Evolutionary conservation across 768 basidiomycete species (phyloP).

Genomic region (Macrolepiota dolichaula): DNA sequence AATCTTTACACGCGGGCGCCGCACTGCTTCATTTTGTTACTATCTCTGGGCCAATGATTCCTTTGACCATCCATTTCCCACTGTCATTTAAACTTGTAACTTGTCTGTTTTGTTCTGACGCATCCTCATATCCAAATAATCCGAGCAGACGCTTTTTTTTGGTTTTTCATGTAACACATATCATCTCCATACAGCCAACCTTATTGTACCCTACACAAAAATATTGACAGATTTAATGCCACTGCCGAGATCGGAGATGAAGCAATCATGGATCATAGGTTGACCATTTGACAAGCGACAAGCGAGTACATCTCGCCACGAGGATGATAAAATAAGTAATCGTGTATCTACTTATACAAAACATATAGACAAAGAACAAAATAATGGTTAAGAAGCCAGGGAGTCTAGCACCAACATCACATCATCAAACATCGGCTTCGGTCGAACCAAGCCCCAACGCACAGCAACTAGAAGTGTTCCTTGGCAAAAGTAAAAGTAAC

Average conservation of each 20-base stretch:
- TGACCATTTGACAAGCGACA: not conserved
- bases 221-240: slow-evolving; percentile 25
- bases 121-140: not conserved
- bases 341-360: not conserved
- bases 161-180: not conserved
- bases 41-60: not conserved
- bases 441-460: not conserved
- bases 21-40: too few relatives aligned
- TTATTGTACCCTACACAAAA: slow-evolving; percentile 6
- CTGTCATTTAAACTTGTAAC: not conserved
- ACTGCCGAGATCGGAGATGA: not conserved
- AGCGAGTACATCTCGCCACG: not conserved
- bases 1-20: not conserved
- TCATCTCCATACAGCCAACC: not conserved
- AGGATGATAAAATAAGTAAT: not conserved
- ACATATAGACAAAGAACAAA: not conserved
- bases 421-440: too few relatives aligned
- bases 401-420: too few relatives aligned
- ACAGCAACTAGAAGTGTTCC: slow-evolving; percentile 29
- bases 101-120: not conserved
- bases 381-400: not conserved
- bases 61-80: not conserved
- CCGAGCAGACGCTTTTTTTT: not conserved
- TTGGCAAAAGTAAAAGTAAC: slow-evolving; percentile 83
- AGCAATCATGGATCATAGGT: not conserved